Evolutionary conservation across 345 rosid species (phyloP).

Genomic region (Gossypium mustelinum): DNA sequence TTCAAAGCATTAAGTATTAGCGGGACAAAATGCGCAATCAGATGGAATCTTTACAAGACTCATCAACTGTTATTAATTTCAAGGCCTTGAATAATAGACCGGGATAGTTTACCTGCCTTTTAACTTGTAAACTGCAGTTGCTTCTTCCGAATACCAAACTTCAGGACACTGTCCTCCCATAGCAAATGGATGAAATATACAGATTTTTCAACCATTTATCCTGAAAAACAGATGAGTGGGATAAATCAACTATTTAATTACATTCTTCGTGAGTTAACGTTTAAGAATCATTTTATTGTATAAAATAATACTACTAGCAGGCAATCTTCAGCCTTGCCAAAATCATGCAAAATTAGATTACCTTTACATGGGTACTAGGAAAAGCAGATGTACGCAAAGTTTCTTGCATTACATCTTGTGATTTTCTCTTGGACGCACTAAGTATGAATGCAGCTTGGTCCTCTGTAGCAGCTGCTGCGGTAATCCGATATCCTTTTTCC

Average conservation of each 20-base stretch:
- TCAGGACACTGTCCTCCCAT: constrained; percentile 83
- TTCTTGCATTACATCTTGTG: constrained; percentile 80
- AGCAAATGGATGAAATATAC: constrained; percentile 76
- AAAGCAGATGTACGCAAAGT: constrained; percentile 82
- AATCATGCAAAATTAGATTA: constrained; percentile 19
- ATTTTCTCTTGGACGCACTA: constrained; percentile 65
- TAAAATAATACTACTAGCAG: background rate
- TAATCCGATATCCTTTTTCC: constrained; percentile 82
- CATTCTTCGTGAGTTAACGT: background rate
- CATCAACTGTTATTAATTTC: background rate
- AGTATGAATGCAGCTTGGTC: constrained; percentile 90
- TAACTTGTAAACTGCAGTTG: background rate
- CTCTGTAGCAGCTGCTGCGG: constrained; percentile 80
- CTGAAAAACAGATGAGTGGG: constrained; percentile 39
- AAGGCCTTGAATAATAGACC: background rate
- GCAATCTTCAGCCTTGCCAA: background rate
- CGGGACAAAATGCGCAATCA: no score
- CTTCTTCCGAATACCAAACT: background rate
- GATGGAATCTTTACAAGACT: background rate
- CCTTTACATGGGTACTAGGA: constrained; percentile 95
- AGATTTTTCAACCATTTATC: constrained; percentile 60
- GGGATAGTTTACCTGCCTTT: constrained; percentile 6
- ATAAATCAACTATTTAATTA: background rate
- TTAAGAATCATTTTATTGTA: background rate
- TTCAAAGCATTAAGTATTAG: no score